Evolutionary conservation across 83 land plant genomes (phyloP).

Genomic region (Picea mariana): DNA sequence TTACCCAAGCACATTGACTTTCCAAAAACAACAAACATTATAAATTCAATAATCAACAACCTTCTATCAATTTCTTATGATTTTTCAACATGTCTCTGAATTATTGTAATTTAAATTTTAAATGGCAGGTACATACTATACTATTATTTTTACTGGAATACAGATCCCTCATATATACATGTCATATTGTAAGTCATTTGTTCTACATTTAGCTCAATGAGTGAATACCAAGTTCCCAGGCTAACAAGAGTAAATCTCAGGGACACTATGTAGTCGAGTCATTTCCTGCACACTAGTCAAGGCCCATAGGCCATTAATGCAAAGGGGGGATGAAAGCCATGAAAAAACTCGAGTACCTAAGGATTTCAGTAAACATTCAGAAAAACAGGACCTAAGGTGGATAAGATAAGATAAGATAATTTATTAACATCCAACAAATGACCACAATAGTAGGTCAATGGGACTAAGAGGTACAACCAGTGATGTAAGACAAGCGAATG

Average conservation of each 20-base stretch:
- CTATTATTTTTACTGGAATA: neutral
- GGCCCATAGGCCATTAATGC: too few relatives aligned
- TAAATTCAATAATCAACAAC: neutral
- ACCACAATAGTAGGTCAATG: too few relatives aligned
- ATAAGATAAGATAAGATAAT: too few relatives aligned
- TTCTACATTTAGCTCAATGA: neutral
- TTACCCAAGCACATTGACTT: neutral
- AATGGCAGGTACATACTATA: neutral
- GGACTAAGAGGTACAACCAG: too few relatives aligned
- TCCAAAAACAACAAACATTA: neutral
- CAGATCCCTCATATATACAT: neutral
- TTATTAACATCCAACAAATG: too few relatives aligned
- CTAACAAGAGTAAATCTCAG: neutral
- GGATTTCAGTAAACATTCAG: too few relatives aligned
- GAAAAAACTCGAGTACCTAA: too few relatives aligned
- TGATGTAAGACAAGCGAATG: too few relatives aligned
- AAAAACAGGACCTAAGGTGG: too few relatives aligned
- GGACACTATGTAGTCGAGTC: neutral
- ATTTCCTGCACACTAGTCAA: neutral
- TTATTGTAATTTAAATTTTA: neutral
- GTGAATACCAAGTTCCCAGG: neutral
- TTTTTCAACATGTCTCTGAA: neutral
- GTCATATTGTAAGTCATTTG: neutral
- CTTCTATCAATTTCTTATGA: neutral
- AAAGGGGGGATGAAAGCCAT: too few relatives aligned